phyloP scores from a whole-genome alignment of 805 yeast genomes.

The Kodamaea jinghongensis region DNA sequence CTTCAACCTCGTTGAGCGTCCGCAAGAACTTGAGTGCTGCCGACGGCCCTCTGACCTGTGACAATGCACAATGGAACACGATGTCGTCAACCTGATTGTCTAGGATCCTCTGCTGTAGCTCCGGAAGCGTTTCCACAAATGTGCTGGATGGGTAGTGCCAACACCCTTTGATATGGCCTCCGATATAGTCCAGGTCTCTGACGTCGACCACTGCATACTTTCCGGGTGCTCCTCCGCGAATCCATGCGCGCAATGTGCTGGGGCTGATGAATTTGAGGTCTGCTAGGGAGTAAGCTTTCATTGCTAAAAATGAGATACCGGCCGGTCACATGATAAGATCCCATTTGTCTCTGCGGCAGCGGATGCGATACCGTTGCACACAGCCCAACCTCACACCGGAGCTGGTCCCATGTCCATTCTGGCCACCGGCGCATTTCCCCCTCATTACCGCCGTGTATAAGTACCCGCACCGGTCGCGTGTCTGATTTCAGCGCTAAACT shows the following conservation, averaged over 20 bases:
- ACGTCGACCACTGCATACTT: slow-evolving; percentile 71
- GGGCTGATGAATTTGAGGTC: slow-evolving; percentile 49
- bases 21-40: slow-evolving; percentile 66
- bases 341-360: too few species aligned
- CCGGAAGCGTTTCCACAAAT: slow-evolving; percentile 39
- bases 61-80: slow-evolving; percentile 86
- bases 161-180: slow-evolving; percentile 66
- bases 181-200: slow-evolving; percentile 76
- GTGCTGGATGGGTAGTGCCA: slow-evolving; percentile 53
- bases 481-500: too few species aligned
- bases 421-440: too few species aligned
- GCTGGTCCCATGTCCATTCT: too few species aligned
- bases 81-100: slow-evolving; percentile 45
- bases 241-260: slow-evolving; percentile 45
- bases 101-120: slow-evolving; percentile 32
- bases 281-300: slow-evolving; percentile 25
- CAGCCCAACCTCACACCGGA: too few species aligned
- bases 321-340: too few species aligned
- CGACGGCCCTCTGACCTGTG: slow-evolving; percentile 91
- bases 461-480: too few species aligned
- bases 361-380: too few species aligned
- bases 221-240: slow-evolving; percentile 37
- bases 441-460: too few species aligned
- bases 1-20: slow-evolving; percentile 35
- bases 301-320: too few species aligned